Evolutionary conservation across 331 rosid species (phyloP), one percentile per base, ranked within the genome.

Genomic region (Stylosanthes scabra): DNA sequence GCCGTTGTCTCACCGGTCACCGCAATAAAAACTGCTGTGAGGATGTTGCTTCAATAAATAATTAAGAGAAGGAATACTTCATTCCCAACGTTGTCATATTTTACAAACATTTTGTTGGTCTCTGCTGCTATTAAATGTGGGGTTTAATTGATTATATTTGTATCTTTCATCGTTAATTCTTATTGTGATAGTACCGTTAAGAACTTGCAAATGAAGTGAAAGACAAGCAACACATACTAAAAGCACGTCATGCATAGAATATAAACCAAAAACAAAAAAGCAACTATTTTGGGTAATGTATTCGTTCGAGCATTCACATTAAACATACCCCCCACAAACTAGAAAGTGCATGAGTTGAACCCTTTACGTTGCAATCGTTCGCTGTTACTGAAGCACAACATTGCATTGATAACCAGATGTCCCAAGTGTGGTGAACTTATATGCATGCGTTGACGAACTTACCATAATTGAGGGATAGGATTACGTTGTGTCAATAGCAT

Each of bases 51-150:
- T n/a, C n/a, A n/a, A n/a, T n/a, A n/a, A n/a, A n/a, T n/a, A n/a
- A n/a, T n/a, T n/a, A n/a, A n/a, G n/a, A n/a, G n/a, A n/a, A n/a
- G n/a, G n/a, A n/a, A n/a, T n/a, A n/a, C n/a, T n/a, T n/a, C n/a
- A n/a, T n/a, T n/a, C n/a, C n/a, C n/a, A n/a, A n/a, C n/a, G n/a
- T n/a, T n/a, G n/a, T n/a, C n/a, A n/a, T n/a, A n/a, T n/a, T n/a
- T n/a, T n/a, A n/a, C n/a, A n/a, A n/a, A 73, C 96, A 9, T 86
- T 90, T 72, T 89, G 93, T 63, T 83, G 87, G 67, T 80, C 87
- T 31, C 25, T 64, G 56, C 67, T 45, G 59, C 72, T 9, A 51
- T 47, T 41, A 88, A 75, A 14, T 14, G 20, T 13, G 4, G 51
- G n/a, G 51, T 46, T 11, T 46, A 13, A 31, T 31, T 5, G 5